Evolutionary conservation across 1,284 basidiomycete species (phyloP).

Genomic region (Mycosarcoma mackinlayi): DNA sequence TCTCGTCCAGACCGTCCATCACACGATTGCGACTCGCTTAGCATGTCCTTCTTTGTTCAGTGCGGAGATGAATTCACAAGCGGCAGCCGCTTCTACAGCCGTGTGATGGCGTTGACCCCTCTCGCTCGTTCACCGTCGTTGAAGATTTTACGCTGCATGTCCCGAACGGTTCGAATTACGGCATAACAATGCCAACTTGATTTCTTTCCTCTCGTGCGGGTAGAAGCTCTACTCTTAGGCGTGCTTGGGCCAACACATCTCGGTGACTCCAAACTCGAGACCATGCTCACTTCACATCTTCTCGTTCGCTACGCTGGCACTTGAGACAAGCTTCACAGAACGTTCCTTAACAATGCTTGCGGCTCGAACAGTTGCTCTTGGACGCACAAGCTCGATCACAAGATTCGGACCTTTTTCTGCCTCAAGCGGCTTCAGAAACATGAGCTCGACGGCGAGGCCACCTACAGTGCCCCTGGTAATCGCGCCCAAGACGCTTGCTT

Average conservation of each 20-base stretch:
- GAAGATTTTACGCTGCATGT: too few species aligned
- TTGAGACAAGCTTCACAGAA: too few species aligned
- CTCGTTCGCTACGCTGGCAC: background rate
- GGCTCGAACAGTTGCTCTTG: background rate
- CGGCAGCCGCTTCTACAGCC: too few species aligned
- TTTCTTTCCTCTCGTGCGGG: too few species aligned
- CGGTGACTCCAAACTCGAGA: too few species aligned
- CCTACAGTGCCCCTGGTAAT: slow-evolving; percentile 46
- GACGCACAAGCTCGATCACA: slow-evolving; percentile 2
- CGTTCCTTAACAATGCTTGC: slow-evolving; percentile 16
- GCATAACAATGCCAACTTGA: too few species aligned
- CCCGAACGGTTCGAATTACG: too few species aligned
- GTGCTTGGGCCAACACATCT: background rate
- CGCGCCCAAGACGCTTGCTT: slow-evolving; percentile 41
- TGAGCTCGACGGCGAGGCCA: slow-evolving; percentile 34
- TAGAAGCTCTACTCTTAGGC: background rate
- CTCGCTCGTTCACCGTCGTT: too few species aligned
- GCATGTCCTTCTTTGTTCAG: background rate
- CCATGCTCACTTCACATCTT: background rate
- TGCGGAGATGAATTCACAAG: too few species aligned
- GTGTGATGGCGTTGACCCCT: too few species aligned
- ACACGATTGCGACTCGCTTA: background rate
- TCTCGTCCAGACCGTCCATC: background rate
- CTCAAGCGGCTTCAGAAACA: slow-evolving; percentile 7
- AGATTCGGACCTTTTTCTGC: background rate